A percentile compares a stretch with the other conserved stretches of the same genome.
These are phyloP conservation scores for Tetracladium marchalianum DNA, from an alignment of 495 filamentous ascomycete species.

Conservation along the genomic window DNA sequence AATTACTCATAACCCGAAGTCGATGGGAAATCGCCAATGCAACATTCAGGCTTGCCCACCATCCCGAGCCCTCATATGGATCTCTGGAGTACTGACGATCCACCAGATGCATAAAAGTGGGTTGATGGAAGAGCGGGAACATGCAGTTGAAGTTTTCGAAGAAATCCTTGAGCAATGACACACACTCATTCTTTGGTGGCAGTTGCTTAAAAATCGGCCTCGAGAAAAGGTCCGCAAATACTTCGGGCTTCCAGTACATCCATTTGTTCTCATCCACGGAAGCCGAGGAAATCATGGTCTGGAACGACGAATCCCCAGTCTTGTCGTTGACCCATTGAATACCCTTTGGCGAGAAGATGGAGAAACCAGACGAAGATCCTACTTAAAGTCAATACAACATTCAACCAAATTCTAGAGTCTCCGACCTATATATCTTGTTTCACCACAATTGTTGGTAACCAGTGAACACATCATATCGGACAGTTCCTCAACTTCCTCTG, in stretches of 20 bases:
- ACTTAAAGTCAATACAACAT: conserved; percentile 4
- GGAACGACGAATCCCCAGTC: conserved; percentile 88
- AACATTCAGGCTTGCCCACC: conserved; percentile 97
- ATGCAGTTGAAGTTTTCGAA: conserved; percentile 99
- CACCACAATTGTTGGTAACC: conserved; percentile 94
- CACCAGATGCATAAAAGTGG: conserved; percentile 94
- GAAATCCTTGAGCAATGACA: conserved; percentile 81
- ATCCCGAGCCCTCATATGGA: conserved; percentile 92
- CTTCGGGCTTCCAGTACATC: conserved; percentile 92
- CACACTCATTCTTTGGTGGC: conserved; percentile 69
- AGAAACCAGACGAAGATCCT: conserved; percentile 97
- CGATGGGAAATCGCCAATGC: conserved; percentile 86
- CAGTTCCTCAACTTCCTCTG: conserved; percentile 74
- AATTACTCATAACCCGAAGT: conserved; percentile 88
- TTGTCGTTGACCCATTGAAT: conserved; percentile 99
- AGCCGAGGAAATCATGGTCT: conserved; percentile 82
- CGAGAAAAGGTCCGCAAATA: conserved; percentile 88
- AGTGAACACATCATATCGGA: conserved; percentile 99
- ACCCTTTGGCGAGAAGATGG: conserved; percentile 95
- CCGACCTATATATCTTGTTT: conserved; percentile 93
- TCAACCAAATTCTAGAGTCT: conserved; percentile 5
- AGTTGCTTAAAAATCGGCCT: conserved; percentile 74
- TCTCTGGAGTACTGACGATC: conserved; percentile 85
- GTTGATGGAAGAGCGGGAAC: conserved; percentile 94
- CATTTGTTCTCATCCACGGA: conserved; percentile 84